Evolutionary conservation across 768 basidiomycete genomes (phyloP).

Genomic region (Xerocomellus intermedius): DNA sequence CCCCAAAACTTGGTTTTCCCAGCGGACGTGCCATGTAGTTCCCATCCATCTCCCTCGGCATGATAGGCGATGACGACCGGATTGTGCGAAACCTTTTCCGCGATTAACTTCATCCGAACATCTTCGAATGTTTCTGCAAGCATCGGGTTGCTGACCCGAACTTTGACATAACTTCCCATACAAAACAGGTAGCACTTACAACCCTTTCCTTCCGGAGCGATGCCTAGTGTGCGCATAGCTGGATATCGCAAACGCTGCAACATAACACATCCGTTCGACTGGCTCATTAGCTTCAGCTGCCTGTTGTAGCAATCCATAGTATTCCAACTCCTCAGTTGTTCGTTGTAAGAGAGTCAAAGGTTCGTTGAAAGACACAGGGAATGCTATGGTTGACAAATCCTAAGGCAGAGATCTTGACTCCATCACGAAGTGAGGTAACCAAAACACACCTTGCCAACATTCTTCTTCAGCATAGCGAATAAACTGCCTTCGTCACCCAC

Average conservation of each 20-base stretch:
- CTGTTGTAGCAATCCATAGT: conserved; percentile 63
- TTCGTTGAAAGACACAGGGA: conserved; percentile 91
- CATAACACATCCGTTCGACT: conserved; percentile 65
- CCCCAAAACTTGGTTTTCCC: conserved; percentile 92
- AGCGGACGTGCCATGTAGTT: conserved; percentile 69
- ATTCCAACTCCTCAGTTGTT: conserved; percentile 82
- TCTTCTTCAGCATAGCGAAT: conserved; percentile 82
- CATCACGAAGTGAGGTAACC: background rate
- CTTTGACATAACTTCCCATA: conserved; percentile 4
- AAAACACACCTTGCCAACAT: conserved; percentile 72
- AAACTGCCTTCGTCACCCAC: conserved; percentile 78
- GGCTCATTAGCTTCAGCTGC: conserved; percentile 59
- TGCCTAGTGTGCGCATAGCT: conserved; percentile 78
- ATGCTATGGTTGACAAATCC: conserved; percentile 79
- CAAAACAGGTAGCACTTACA: conserved; percentile 50
- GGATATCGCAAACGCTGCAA: conserved; percentile 85
- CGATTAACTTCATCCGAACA: conserved; percentile 73
- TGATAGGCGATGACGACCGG: conserved; percentile 85
- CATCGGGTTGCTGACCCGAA: conserved; percentile 71
- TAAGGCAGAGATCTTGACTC: conserved; percentile 26
- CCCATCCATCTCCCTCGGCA: conserved; percentile 78
- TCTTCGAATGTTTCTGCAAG: conserved; percentile 89
- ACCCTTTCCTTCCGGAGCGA: conserved; percentile 83
- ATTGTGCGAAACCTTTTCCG: conserved; percentile 86
- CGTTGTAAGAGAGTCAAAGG: conserved; percentile 81